These are phyloP conservation scores for Mycosphaerelloides madeirae DNA, from an alignment of 2,329 filamentous ascomycete species.

Conservation along the genomic window DNA sequence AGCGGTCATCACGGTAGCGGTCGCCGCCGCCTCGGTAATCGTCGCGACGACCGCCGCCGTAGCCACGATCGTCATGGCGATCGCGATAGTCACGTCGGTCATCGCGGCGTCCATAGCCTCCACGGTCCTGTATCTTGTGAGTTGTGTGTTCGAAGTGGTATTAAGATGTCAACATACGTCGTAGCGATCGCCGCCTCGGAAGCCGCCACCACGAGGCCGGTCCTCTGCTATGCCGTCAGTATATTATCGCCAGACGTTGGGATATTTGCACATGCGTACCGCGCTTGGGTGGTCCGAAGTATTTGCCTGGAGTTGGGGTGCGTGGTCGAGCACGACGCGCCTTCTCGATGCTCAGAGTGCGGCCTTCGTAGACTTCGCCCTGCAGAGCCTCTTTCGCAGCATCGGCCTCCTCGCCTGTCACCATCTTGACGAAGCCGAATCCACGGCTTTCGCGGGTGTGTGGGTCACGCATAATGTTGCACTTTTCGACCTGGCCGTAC, in stretches of 20 bases:
- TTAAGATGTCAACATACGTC: constrained; percentile 28
- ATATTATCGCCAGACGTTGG: constrained; percentile 10
- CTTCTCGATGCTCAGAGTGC: constrained; percentile 97
- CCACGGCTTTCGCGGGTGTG: constrained; percentile 98
- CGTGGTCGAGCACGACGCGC: constrained; percentile 90
- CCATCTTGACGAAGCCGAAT: constrained; percentile 99
- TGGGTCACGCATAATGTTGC: constrained; percentile 98
- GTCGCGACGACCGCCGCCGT: constrained; percentile 56
- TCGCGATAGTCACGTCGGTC: constrained; percentile 48
- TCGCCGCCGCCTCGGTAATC: constrained; percentile 45
- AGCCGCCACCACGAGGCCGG: constrained; percentile 43
- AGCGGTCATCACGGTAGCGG: constrained; percentile 40
- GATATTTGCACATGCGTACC: constrained; percentile 19
- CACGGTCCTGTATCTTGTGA: constrained; percentile 26
- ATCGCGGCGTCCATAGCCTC: constrained; percentile 42
- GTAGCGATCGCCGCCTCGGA: constrained; percentile 45
- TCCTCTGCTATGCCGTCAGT: constrained; percentile 35
- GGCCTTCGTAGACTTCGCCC: constrained; percentile 89
- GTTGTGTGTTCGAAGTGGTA: not conserved
- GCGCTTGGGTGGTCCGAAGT: constrained; percentile 96
- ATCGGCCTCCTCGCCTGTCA: constrained; percentile 88
- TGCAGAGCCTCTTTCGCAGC: constrained; percentile 94
- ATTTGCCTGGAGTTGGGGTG: constrained; percentile 96
- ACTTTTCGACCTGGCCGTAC: constrained; percentile 97
- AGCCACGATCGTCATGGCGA: constrained; percentile 61